These are phyloP conservation scores for Lanmaoa rubissima DNA, from an alignment of 768 basidiomycete genomes.

Conservation along the genomic window DNA sequence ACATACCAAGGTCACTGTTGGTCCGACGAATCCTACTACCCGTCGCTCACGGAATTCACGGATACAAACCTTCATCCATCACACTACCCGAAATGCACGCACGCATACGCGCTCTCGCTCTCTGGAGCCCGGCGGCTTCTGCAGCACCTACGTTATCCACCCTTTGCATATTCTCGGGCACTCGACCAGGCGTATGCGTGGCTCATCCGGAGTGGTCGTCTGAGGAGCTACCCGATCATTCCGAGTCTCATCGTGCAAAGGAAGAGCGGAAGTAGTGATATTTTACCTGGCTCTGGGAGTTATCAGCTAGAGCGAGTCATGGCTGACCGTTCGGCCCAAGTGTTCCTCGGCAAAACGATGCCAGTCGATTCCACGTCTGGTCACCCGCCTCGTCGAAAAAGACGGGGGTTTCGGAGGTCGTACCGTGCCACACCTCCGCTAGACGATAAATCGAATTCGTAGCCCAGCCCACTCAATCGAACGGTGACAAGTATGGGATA, in stretches of 20 bases:
- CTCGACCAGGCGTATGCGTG: conserved; percentile 73
- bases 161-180: conserved; percentile 75
- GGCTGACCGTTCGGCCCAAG: conserved; percentile 11
- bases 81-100: conserved; percentile 63
- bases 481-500: background rate
- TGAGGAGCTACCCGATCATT: conserved; percentile 63
- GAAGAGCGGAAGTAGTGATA: conserved; percentile 57
- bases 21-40: conserved; percentile 61
- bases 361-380: conserved; percentile 22
- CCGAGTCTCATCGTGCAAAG: conserved; percentile 67
- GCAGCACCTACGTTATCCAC: conserved; percentile 55
- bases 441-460: conserved; percentile 11
- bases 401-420: conserved; percentile 20
- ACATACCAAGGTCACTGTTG: conserved; percentile 65
- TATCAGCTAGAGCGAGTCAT: conserved; percentile 25
- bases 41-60: conserved; percentile 32
- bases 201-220: conserved; percentile 54
- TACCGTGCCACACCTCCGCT: conserved; percentile 22
- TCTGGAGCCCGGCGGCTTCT: conserved; percentile 61
- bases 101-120: conserved; percentile 64
- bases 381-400: conserved; percentile 20
- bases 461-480: background rate
- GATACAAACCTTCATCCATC: conserved; percentile 52
- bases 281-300: conserved; percentile 48
- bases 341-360: conserved; percentile 22